A percentile compares a stretch with the other conserved stretches of the same genome.
phyloP scores from a whole-genome alignment of 2,329 filamentous ascomycete genomes.

The Talaromyces islandicus region DNA sequence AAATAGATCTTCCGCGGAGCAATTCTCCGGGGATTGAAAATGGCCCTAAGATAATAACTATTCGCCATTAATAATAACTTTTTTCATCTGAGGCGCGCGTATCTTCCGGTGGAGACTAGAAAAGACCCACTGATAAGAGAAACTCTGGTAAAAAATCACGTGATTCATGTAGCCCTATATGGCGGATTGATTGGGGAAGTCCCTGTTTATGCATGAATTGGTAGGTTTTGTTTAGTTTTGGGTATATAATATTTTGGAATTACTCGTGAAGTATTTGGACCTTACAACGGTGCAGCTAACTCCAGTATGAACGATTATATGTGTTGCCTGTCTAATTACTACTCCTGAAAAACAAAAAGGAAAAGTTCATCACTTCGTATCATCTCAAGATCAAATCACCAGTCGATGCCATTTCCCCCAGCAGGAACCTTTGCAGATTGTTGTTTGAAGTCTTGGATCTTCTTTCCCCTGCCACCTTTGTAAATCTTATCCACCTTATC shows the following conservation, averaged over 20 bases:
- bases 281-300: neutral
- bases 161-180: neutral
- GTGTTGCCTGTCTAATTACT: neutral
- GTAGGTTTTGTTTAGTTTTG: neutral
- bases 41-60: neutral
- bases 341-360: neutral
- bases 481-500: constrained; percentile 52
- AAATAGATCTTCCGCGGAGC: constrained; percentile 7
- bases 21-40: constrained; percentile 6
- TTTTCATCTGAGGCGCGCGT: neutral
- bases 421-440: constrained; percentile 5
- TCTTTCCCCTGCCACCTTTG: constrained; percentile 50
- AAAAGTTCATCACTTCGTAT: neutral
- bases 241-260: neutral
- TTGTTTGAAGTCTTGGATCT: constrained; percentile 25
- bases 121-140: neutral
- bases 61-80: neutral
- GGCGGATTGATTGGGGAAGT: neutral
- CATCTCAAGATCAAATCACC: constrained; percentile 16
- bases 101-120: neutral
- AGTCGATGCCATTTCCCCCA: constrained; percentile 26
- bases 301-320: neutral
- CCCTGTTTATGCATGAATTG: neutral
- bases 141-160: neutral
- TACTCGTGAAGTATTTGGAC: neutral